Percentiles rank a stretch among this genome's conserved stretches.
phyloP scores from a whole-genome alignment of 306 rosid species.

The Vigna unguiculata region DNA sequence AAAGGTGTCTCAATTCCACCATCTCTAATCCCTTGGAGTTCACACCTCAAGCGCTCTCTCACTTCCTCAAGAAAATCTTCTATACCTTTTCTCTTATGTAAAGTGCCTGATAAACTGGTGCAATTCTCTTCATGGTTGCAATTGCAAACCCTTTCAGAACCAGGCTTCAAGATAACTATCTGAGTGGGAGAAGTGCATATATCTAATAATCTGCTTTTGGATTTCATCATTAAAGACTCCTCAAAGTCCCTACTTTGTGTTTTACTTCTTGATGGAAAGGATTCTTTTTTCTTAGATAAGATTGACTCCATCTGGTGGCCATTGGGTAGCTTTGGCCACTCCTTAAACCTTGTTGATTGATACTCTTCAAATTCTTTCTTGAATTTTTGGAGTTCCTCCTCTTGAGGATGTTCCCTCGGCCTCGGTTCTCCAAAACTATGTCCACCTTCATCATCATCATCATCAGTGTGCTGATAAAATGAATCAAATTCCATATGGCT shows the following conservation, averaged over 20 bases:
- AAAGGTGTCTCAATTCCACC: conserved; percentile 69
- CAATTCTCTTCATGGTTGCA: conserved; percentile 59
- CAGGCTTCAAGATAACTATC: conserved; percentile 81
- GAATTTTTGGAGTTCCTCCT: conserved; percentile 78
- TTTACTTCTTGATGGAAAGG: conserved; percentile 60
- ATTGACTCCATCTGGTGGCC: conserved; percentile 45
- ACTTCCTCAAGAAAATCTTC: conserved; percentile 87
- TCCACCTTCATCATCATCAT: conserved; percentile 57
- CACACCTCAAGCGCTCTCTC: conserved; percentile 66
- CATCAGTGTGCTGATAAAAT: conserved; percentile 50
- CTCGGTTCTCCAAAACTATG: conserved; percentile 53
- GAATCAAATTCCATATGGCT: conserved; percentile 52
- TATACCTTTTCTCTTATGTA: conserved; percentile 62
- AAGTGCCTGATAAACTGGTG: conserved; percentile 56
- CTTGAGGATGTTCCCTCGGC: conserved; percentile 85
- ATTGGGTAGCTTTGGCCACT: conserved; percentile 60
- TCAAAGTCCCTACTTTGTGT: conserved; percentile 66
- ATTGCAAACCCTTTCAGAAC: conserved; percentile 59
- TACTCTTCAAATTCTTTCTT: conserved; percentile 87
- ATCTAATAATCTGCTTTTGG: conserved; percentile 48
- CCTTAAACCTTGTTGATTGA: conserved; percentile 71
- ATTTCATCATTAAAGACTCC: conserved; percentile 53
- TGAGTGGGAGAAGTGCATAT: conserved; percentile 56
- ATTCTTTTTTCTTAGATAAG: conserved; percentile 45
- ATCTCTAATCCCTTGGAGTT: conserved; percentile 70